Base-by-base conservation (phyloP, 2,329 filamentous ascomycete species). In the Neofusicoccum sp. region DNA sequence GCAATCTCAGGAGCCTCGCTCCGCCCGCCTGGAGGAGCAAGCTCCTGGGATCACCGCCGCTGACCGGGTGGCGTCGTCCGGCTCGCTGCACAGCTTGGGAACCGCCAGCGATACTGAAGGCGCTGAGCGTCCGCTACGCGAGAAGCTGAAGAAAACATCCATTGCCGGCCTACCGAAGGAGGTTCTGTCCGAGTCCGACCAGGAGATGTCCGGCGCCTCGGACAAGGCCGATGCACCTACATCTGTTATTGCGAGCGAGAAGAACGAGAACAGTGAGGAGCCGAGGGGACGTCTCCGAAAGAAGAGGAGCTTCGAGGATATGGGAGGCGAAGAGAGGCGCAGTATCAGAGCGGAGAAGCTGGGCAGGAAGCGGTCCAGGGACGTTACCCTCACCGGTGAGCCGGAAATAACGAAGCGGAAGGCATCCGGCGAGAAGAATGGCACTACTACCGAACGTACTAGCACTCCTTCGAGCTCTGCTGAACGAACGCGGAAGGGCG, bases 101-200 rank as follows among this genome's bases (percentile, higher is more conserved):
- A 66, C 71, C 38, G 70, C 66, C 38, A 76, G 73, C 61, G 79
- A 81, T 63, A 74, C 72, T 61, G 78, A 80, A 43, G 75, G 74
- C 62, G 79, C 81, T 63, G 84, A 86, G 70, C 80, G 79, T 62
- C 83, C 83, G 7, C 82, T 86, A 38, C 77, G 85, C 61, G 81
- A 86, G 69, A 84, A 86, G 72, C 74, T 88, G 58, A 82, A 85
- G 71, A 82, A 86, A 67, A 85, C 85, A 3, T 79, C 82, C n/a
- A 85, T 87, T 60, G 80, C 80, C 40, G 74, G 78, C 20, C 9
- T 43, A 9, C n/a, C 33, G 4, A 31, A 43, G 36, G 38, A 31
- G 6, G 6, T 44, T 6, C 26, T 44, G 24, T 40, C 44, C 2
- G 34, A 38, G 24, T 24, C 33, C 34, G 48, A 61, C 34, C 40